Conservation (phyloP, 2,329 filamentous ascomycete genomes). For the Calonectria hawksworthii region DNA sequence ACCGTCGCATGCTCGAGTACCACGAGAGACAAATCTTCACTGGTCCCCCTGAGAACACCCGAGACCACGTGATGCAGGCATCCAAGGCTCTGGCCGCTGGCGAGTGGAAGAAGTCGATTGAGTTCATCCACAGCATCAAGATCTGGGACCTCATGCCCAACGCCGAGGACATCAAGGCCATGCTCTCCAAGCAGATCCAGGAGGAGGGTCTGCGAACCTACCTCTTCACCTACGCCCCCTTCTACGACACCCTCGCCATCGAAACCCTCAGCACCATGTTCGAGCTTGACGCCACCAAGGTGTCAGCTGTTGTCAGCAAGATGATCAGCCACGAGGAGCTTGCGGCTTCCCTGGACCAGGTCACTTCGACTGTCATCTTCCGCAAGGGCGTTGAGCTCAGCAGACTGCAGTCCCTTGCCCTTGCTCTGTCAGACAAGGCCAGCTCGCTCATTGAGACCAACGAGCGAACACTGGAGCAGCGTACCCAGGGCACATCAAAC, state of each 20-base stretch:
- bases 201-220: constrained; percentile 98
- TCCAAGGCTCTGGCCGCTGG: constrained; percentile 96
- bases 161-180: constrained; percentile 92
- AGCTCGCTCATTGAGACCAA: constrained; percentile 96
- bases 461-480: constrained; percentile 96
- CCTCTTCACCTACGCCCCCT: constrained; percentile 98
- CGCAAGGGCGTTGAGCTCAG: constrained; percentile 99
- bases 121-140: constrained; percentile 97
- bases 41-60: constrained; percentile 97
- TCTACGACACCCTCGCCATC: constrained; percentile 96
- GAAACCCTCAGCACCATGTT: constrained; percentile 93
- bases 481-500: constrained; percentile 95
- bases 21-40: constrained; percentile 99
- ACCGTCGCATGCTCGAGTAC: constrained; percentile 99
- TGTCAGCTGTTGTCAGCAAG: constrained; percentile 95
- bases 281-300: constrained; percentile 91
- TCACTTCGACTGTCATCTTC: constrained; percentile 98
- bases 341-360: constrained; percentile 95
- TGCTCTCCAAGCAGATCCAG: constrained; percentile 98
- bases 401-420: constrained; percentile 92
- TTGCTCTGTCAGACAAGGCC: constrained; percentile 96
- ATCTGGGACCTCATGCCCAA: constrained; percentile 99
- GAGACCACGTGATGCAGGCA: constrained; percentile 99
- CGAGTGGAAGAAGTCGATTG: constrained; percentile 97
- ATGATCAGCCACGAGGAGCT: constrained; percentile 99